These are phyloP conservation scores for Aulographum hederae DNA, from an alignment of 2,329 filamentous ascomycete species.

Conservation along the genomic window DNA sequence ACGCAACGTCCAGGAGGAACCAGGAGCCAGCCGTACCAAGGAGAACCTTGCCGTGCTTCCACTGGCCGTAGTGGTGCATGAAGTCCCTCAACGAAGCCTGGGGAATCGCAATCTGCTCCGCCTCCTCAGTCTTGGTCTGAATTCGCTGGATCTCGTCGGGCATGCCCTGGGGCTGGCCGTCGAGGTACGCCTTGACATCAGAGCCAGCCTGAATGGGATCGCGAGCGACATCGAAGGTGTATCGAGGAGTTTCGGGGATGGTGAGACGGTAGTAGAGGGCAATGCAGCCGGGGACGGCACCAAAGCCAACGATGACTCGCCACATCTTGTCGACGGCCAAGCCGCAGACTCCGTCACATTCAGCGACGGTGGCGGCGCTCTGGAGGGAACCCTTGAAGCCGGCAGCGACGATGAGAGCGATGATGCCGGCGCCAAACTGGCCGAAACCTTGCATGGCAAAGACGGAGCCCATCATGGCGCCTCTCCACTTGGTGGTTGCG, in stretches of 20 bases:
- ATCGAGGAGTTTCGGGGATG: constrained; percentile 8
- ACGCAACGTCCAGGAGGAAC: constrained; percentile 17
- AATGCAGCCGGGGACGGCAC: constrained; percentile 9
- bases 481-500: constrained; percentile 59
- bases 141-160: neutral
- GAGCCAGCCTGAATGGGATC: constrained; percentile 30
- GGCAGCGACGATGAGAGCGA: constrained; percentile 10
- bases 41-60: neutral
- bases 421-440: constrained; percentile 8
- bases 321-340: constrained; percentile 30
- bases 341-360: constrained; percentile 46
- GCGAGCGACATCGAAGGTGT: constrained; percentile 51
- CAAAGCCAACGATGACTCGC: constrained; percentile 10
- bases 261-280: constrained; percentile 11
- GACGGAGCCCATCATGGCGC: constrained; percentile 73
- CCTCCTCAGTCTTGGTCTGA: constrained; percentile 1
- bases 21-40: constrained; percentile 9
- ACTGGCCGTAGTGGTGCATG: constrained; percentile 8
- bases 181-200: constrained; percentile 2
- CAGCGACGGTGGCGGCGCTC: constrained; percentile 16
- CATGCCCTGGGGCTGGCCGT: neutral
- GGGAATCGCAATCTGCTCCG: neutral
- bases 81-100: constrained; percentile 7
- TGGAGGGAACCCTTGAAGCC: constrained; percentile 9
- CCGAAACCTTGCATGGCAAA: constrained; percentile 64